Percentiles rank a stretch among this genome's conserved stretches.
Conservation (phyloP, 176 grass and related monocot species). For the Musa troglodytarum region DNA sequence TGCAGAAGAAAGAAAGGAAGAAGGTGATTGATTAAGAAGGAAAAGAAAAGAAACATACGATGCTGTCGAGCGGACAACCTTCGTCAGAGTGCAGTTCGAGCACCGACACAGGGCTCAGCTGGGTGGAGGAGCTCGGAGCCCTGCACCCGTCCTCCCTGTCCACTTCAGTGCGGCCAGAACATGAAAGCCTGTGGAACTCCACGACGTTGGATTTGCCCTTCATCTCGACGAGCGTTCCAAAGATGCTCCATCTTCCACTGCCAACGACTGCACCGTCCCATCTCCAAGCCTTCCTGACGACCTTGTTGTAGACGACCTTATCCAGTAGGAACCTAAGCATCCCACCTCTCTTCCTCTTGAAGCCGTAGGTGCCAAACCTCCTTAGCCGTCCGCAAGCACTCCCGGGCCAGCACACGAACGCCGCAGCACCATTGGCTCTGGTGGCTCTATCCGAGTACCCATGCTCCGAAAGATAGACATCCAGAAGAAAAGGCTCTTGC, state of each 20-base stretch:
- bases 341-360: slow-evolving; percentile 31
- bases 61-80: slow-evolving; percentile 26
- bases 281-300: slow-evolving; percentile 21
- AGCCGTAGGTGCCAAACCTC: slow-evolving; percentile 44
- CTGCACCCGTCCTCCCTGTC: neutral
- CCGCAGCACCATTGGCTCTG: slow-evolving; percentile 11
- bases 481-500: slow-evolving; percentile 91
- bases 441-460: slow-evolving; percentile 24
- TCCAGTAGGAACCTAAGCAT: slow-evolving; percentile 13
- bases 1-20: slow-evolving; percentile 7
- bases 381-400: slow-evolving; percentile 40
- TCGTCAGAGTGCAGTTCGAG: slow-evolving; percentile 62
- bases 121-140: slow-evolving; percentile 39
- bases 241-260: slow-evolving; percentile 19
- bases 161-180: slow-evolving; percentile 20
- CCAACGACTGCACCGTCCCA: neutral
- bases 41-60: neutral
- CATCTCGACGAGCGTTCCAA: slow-evolving; percentile 24
- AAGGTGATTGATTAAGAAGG: neutral
- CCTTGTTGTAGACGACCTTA: slow-evolving; percentile 27
- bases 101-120: slow-evolving; percentile 85
- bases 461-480: slow-evolving; percentile 44
- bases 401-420: slow-evolving; percentile 23
- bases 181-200: slow-evolving; percentile 45
- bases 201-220: neutral